phyloP scores from a whole-genome alignment of 2,329 filamentous ascomycete genomes.

The Botrytis porri region DNA sequence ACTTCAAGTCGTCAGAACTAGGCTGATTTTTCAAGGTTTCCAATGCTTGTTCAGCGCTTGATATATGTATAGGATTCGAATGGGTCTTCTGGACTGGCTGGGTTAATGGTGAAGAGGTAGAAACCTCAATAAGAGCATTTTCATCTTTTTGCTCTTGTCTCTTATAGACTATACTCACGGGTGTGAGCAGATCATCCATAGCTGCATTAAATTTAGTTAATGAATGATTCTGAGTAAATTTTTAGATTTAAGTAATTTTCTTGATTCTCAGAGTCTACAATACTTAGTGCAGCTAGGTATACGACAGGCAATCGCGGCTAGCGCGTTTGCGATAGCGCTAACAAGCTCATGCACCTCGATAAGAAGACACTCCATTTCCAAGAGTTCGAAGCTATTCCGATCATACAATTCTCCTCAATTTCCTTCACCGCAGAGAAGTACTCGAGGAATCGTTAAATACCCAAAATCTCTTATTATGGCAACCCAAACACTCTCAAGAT shows the following conservation, averaged over 20 bases:
- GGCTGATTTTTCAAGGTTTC: conserved; percentile 61
- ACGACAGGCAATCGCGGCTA: neutral
- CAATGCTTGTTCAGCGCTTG: conserved; percentile 49
- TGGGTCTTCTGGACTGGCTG: conserved; percentile 19
- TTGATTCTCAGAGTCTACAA: neutral
- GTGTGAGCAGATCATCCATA: conserved; percentile 50
- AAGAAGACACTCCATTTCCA: conserved; percentile 18
- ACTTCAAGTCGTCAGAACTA: conserved; percentile 53
- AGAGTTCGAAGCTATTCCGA: neutral
- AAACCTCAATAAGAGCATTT: conserved; percentile 30
- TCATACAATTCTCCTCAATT: neutral
- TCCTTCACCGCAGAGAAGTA: neutral
- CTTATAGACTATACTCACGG: conserved; percentile 44
- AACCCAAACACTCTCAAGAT: conserved; percentile 22
- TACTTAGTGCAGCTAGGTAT: neutral
- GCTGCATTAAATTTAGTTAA: conserved; percentile 28
- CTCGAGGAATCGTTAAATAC: neutral
- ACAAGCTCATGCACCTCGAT: conserved; percentile 24
- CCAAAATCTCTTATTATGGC: neutral
- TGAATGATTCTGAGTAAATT: neutral
- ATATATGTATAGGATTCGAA: conserved; percentile 20
- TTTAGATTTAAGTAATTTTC: neutral
- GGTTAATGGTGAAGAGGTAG: conserved; percentile 21
- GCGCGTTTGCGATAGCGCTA: conserved; percentile 21
- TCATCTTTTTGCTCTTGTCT: conserved; percentile 22